phyloP scores from a whole-genome alignment of 768 basidiomycete genomes.

The Agaricus subrufescens region DNA sequence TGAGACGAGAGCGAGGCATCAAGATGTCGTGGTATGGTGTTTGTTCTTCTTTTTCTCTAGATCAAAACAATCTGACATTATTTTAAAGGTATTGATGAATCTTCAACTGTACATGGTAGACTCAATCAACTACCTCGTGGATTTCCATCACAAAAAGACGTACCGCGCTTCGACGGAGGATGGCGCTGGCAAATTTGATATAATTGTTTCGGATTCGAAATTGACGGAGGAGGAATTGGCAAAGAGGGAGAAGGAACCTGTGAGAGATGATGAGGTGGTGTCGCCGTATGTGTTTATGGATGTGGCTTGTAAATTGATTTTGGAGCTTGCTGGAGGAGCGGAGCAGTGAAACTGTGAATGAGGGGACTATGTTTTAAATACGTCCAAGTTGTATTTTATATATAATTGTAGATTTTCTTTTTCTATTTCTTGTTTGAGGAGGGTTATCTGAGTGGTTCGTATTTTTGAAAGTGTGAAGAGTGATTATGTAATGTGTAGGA shows the following conservation, averaged over 20 bases:
- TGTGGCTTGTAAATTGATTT: slow-evolving; percentile 87
- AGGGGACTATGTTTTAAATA: background rate
- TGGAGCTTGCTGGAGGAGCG: slow-evolving; percentile 78
- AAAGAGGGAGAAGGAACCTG: slow-evolving; percentile 40
- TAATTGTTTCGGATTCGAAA: slow-evolving; percentile 44
- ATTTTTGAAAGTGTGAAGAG: too few species aligned
- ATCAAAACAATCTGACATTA: background rate
- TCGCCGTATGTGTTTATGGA: slow-evolving; percentile 97
- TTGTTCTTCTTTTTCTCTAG: background rate
- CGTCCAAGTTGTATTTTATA: background rate
- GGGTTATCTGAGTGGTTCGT: too few species aligned
- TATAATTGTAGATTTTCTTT: background rate
- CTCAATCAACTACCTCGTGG: slow-evolving; percentile 92
- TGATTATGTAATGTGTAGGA: too few species aligned
- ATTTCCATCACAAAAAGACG: slow-evolving; percentile 96
- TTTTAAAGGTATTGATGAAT: slow-evolving; percentile 85
- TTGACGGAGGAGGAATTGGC: slow-evolving; percentile 36
- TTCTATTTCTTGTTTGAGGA: too few species aligned
- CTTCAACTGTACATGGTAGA: slow-evolving; percentile 97
- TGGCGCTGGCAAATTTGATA: slow-evolving; percentile 69
- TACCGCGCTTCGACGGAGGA: slow-evolving; percentile 71
- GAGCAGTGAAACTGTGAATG: slow-evolving; percentile 16
- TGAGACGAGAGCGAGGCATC: slow-evolving; percentile 85
- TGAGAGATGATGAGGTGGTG: slow-evolving; percentile 60
- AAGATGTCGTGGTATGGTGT: slow-evolving; percentile 82